Percentiles rank a stretch among this genome's conserved stretches.
These are phyloP conservation scores for Dalbergia oliveri DNA, from an alignment of 306 rosid genomes.

Conservation along the genomic window DNA sequence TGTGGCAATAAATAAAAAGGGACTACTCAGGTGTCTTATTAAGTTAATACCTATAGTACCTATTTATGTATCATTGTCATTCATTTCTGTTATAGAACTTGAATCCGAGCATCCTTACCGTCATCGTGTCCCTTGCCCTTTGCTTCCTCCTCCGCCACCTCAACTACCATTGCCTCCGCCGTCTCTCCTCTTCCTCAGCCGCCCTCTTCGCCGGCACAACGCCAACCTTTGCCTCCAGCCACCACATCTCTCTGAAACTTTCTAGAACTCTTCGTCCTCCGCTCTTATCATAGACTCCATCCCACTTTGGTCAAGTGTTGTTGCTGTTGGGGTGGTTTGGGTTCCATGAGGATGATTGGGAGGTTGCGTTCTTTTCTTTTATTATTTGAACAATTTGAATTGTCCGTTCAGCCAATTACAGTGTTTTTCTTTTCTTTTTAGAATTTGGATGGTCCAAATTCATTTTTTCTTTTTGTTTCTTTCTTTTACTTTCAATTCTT, in stretches of 20 bases:
- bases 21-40: too few relatives aligned
- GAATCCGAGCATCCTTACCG: conserved; percentile 67
- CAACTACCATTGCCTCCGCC: conserved; percentile 72
- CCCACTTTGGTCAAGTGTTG: conserved; percentile 41
- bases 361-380: conserved; percentile 13
- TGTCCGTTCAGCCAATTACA: too few relatives aligned
- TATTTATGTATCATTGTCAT: neutral
- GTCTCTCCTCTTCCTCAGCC: conserved; percentile 35
- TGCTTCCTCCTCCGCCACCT: conserved; percentile 74
- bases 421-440: too few relatives aligned
- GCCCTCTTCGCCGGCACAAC: neutral
- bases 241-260: conserved; percentile 62
- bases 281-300: conserved; percentile 53
- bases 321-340: neutral
- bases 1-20: too few relatives aligned
- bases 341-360: conserved; percentile 66
- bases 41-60: too few relatives aligned
- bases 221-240: conserved; percentile 40
- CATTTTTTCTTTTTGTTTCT: too few relatives aligned
- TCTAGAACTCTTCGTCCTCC: neutral
- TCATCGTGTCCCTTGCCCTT: conserved; percentile 59
- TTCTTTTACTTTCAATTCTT: too few relatives aligned
- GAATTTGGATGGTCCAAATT: too few relatives aligned
- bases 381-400: too few relatives aligned
- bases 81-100: conserved; percentile 47